phyloP scores from a whole-genome alignment of 805 yeast genomes.

The Zygoascus bituminiphila region DNA sequence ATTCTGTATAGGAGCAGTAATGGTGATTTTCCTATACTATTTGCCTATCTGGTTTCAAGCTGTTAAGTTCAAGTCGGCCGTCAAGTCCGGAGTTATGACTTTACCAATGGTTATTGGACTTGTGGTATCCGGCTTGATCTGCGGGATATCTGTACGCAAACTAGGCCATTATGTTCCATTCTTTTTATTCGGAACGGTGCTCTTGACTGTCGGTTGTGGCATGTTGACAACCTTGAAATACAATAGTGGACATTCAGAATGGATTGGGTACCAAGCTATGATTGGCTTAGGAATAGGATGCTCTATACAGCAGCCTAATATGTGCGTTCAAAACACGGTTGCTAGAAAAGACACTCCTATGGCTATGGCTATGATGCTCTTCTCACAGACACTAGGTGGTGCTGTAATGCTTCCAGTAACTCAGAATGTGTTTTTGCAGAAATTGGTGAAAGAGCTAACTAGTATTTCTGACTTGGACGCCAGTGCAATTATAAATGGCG shows the following conservation, averaged over 20 bases:
- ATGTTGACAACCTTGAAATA: slow-evolving; percentile 28
- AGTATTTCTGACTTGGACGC: neutral
- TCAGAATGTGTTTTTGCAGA: neutral
- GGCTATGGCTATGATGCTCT: neutral
- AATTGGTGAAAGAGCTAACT: neutral
- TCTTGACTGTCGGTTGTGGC: neutral
- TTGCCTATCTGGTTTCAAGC: slow-evolving; percentile 41
- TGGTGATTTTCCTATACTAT: slow-evolving; percentile 37
- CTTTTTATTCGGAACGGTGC: neutral
- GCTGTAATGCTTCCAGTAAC: neutral
- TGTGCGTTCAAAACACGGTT: neutral
- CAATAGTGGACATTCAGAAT: slow-evolving; percentile 29
- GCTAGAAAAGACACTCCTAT: neutral
- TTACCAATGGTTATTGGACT: slow-evolving; percentile 30
- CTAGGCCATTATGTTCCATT: neutral
- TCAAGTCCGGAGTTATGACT: slow-evolving; percentile 35
- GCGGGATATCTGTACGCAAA: neutral
- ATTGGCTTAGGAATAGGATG: slow-evolving; percentile 40
- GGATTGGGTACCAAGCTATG: slow-evolving; percentile 40
- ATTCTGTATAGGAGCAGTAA: slow-evolving; percentile 42
- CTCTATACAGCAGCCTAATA: neutral
- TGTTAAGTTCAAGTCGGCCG: slow-evolving; percentile 32
- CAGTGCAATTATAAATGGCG: neutral
- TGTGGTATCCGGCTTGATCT: neutral
- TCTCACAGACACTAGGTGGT: neutral